phyloP scores from a whole-genome alignment of 192 early-diverging fungal species.

The Backusella australiensis region DNA sequence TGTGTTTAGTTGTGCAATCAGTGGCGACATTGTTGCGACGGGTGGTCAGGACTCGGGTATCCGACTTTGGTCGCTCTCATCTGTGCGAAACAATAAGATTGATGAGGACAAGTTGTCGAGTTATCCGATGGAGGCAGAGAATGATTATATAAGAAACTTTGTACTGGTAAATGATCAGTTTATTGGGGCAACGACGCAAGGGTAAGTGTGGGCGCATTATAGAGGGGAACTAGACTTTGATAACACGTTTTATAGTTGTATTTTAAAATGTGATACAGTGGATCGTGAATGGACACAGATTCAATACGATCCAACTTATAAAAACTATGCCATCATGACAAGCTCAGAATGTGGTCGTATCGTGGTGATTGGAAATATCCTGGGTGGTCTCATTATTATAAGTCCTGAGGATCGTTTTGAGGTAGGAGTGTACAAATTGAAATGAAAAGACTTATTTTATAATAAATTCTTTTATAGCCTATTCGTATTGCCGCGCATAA shows the following conservation, averaged over 20 bases:
- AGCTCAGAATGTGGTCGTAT: slow-evolving; percentile 51
- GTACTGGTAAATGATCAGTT: slow-evolving; percentile 29
- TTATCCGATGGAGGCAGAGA: slow-evolving; percentile 14
- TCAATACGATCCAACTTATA: not conserved
- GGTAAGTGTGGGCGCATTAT: not conserved
- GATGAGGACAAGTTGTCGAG: slow-evolving; percentile 40
- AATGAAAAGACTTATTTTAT: not conserved
- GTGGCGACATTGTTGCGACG: slow-evolving; percentile 55
- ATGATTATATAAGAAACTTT: slow-evolving; percentile 53
- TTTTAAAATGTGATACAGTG: not conserved
- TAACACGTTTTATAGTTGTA: slow-evolving; percentile 7
- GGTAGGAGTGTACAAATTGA: not conserved
- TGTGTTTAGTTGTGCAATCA: slow-evolving; percentile 76
- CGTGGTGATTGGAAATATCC: slow-evolving; percentile 52
- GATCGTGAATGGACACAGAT: not conserved
- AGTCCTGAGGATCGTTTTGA: slow-evolving; percentile 47
- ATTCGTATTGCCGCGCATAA: slow-evolving; percentile 35
- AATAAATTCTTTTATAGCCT: slow-evolving; percentile 13
- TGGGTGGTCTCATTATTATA: slow-evolving; percentile 51
- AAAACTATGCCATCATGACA: slow-evolving; percentile 53
- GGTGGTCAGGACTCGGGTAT: slow-evolving; percentile 84
- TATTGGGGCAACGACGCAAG: slow-evolving; percentile 46
- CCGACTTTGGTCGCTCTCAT: slow-evolving; percentile 63
- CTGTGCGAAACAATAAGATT: slow-evolving; percentile 49
- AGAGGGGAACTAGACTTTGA: too few species aligned